Evolutionary conservation across 2,329 filamentous ascomycete genomes (phyloP), one percentile per base, ranked within the genome.

Genomic region (Trichoderma koningii): DNA sequence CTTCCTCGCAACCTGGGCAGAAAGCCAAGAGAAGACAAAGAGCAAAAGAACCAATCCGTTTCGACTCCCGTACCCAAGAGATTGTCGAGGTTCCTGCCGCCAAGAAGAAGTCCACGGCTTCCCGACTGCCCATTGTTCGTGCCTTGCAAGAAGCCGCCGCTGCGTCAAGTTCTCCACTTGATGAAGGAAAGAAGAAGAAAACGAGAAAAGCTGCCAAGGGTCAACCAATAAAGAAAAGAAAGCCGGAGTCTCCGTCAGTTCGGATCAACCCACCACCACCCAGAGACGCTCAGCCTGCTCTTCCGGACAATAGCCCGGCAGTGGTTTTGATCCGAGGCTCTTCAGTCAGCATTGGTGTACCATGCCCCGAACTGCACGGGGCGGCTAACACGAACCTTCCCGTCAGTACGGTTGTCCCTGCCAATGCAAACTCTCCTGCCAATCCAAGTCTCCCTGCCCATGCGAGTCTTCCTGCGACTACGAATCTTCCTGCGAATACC

Each of bases 1-100:
- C 47, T 5, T 3, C 12, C n/a, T 52, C 28, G 6, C 19, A 38
- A 38, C 5, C 34, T 3, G 34, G 34, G 10, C 17, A 48, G 7
- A 51, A 41, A 9, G 50, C 19, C 17, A 65, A 66, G 53, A 44
- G 69, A n/a, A 75, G 70, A 56, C 76, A 78, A 66, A 69, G 74
- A 26, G 69, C 76, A 1, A 78, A 78, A 52, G 63, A 73, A 1
- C 73, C 76, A 1, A 62, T 78, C 2, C 64, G 71, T 3, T 76
- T 78, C 15, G 72, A 78, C 56, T 68, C 72, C 9, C n/a, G 56
- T 1, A 77, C 72, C 6, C 71, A 74, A 12, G 66, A 70, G 7
- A 67, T 76, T 2, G 72, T 69, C 26, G 67, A 70, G 5, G 19
- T 50, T 5, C 59, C 63, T 7, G 44, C 9, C 26, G 50, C 52